phyloP scores from a whole-genome alignment of 2,329 filamentous ascomycete species.

The Colletotrichum graminicola region DNA sequence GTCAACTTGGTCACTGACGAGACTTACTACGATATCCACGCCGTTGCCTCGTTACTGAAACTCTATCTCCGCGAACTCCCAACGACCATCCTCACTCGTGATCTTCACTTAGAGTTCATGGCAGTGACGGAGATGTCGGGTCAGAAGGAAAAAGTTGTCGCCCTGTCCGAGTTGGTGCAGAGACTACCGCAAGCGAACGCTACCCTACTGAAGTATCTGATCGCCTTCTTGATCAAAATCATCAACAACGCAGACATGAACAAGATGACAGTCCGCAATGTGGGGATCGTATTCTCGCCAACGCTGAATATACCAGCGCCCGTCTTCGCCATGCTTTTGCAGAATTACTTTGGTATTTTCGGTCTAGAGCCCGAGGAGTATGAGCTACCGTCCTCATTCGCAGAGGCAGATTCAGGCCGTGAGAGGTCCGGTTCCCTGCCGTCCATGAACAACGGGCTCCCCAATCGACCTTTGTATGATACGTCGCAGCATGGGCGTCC shows the following conservation, averaged over 20 bases:
- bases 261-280: conserved; percentile 98
- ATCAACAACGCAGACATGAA: conserved; percentile 91
- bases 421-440: conserved; percentile 46
- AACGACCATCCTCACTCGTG: conserved; percentile 88
- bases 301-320: conserved; percentile 96
- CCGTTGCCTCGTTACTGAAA: conserved; percentile 93
- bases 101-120: conserved; percentile 90
- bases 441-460: conserved; percentile 44
- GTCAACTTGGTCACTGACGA: conserved; percentile 86
- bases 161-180: conserved; percentile 83
- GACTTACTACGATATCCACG: conserved; percentile 94
- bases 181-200: conserved; percentile 84
- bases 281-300: conserved; percentile 97
- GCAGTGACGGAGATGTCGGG: conserved; percentile 84
- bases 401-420: conserved; percentile 47
- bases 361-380: conserved; percentile 76
- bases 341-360: conserved; percentile 90
- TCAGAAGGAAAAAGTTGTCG: conserved; percentile 79
- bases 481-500: conserved; percentile 56
- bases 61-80: conserved; percentile 93
- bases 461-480: conserved; percentile 47
- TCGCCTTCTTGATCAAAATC: conserved; percentile 90
- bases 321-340: conserved; percentile 92
- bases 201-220: conserved; percentile 84
- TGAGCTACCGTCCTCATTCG: conserved; percentile 63